Percentiles rank a stretch among this genome's conserved stretches.
phyloP scores from a whole-genome alignment of 169 alveolate genomes.

The Amoebophrya sp. region DNA sequence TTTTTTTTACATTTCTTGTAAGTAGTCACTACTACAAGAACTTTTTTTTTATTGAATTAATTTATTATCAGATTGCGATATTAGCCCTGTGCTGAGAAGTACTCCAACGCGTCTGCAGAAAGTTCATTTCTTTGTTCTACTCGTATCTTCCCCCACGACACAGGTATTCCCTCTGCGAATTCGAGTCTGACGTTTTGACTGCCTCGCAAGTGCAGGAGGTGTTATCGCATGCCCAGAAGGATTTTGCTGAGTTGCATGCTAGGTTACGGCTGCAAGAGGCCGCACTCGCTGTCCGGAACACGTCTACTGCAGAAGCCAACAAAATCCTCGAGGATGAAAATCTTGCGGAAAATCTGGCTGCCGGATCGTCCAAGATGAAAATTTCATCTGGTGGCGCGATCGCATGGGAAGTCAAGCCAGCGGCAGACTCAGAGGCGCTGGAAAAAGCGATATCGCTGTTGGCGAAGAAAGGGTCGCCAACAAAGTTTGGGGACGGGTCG shows the following conservation, averaged over 20 bases:
- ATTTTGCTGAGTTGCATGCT: background rate
- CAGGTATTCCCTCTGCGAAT: background rate
- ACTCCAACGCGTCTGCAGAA: no score
- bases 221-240: background rate
- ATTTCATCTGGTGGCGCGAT: background rate
- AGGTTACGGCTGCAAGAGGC: background rate
- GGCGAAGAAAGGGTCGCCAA: background rate
- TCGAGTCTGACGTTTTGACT: background rate
- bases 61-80: no score
- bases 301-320: background rate
- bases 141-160: no score
- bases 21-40: no score
- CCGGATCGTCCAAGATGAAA: no score
- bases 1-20: no score
- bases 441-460: background rate
- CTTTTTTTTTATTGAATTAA: no score
- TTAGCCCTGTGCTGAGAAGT: no score
- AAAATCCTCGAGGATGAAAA: background rate
- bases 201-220: background rate
- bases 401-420: background rate
- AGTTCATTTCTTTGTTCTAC: no score
- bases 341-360: no score
- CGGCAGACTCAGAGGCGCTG: background rate
- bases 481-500: no score
- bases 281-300: background rate